These are phyloP conservation scores for Solanum gracilifrons DNA, from an alignment of 257 asterid species.

Conservation along the genomic window DNA sequence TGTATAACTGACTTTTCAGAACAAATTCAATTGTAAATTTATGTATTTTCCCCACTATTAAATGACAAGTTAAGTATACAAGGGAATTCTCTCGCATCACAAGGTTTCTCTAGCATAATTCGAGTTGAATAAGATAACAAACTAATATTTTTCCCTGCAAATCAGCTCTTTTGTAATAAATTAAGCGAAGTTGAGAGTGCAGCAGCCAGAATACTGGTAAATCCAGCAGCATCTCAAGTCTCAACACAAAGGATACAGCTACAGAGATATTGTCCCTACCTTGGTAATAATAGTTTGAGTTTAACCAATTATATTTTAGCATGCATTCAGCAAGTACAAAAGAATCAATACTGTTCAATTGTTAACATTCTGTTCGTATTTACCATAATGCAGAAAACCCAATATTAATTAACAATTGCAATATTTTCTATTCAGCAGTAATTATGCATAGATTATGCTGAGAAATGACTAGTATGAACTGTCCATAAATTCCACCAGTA, in stretches of 20 bases:
- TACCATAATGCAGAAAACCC: neutral
- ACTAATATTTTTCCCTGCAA: neutral
- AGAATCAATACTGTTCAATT: neutral
- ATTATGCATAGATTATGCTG: conserved; percentile 3
- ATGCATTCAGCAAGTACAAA: neutral
- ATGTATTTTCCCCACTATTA: neutral
- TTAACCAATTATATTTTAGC: neutral
- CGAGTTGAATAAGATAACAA: neutral
- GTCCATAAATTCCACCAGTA: conserved; percentile 92
- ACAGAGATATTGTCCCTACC: neutral
- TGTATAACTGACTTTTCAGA: too few relatives aligned
- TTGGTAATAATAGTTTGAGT: neutral
- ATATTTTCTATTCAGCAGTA: neutral
- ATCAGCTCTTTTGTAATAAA: neutral
- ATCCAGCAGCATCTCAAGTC: neutral
- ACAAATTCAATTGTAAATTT: too few relatives aligned
- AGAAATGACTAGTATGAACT: conserved; percentile 41
- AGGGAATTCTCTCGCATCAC: neutral
- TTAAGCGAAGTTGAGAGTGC: neutral
- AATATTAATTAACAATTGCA: neutral
- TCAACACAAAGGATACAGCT: neutral
- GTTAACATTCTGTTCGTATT: neutral
- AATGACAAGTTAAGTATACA: neutral
- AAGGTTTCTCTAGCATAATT: neutral
- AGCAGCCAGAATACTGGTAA: neutral